Evolutionary conservation across 164 flowering plant genomes (phyloP), one percentile per base, ranked within the genome.

Genomic region (Paratinospora sagittata): DNA sequence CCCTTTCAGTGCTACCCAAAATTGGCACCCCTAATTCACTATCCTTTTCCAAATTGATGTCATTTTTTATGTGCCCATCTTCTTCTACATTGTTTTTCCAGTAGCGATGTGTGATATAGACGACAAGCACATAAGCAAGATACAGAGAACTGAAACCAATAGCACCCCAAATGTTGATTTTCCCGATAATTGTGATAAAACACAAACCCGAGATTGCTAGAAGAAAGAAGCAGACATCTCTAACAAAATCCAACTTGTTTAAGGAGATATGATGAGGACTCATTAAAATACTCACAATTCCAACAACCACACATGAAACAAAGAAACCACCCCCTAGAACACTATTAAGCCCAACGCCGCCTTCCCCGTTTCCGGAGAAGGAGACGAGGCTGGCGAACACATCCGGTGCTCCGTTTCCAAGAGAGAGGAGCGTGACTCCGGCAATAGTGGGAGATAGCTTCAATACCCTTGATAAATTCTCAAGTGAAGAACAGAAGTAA

Each of bases 331-430:
- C 95, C 5, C 97, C 97, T 3, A 91, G 67, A 3, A 88, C 81
- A 43, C 88, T 83, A 77, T 86, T 90, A n/a, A 92, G 58, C 17
- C 97, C 97, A 27, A 92, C 80, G 0, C 75, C 84, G 7, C 70
- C 45, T 1, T 83, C 75, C 26, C 78, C 87, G 13, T 64, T 43
- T 1, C 87, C 87, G 67, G 77, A 75, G 68, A 92, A 88, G 27
- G 97, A 85, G 27, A 83, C 96, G 0, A 88, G 74, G 71, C 85
- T 84, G 8, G 93, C 58, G 70, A 92, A 92, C n/a, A 92, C 85
- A 79, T 92, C 97, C 0, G 92, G 88, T 0, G 97, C 93, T 0
- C 97, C 97, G 70, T 92, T 92, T 7, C 97, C 97, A 2, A 92
- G 81, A 0, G 97, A 84, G 41, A 92, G 88, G 45, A 92, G 86